A percentile compares a stretch with the other conserved stretches of the same genome.
Evolutionary conservation across 2,329 filamentous ascomycete genomes (phyloP).

Genomic region (Bimuria novae-zelandiae): DNA sequence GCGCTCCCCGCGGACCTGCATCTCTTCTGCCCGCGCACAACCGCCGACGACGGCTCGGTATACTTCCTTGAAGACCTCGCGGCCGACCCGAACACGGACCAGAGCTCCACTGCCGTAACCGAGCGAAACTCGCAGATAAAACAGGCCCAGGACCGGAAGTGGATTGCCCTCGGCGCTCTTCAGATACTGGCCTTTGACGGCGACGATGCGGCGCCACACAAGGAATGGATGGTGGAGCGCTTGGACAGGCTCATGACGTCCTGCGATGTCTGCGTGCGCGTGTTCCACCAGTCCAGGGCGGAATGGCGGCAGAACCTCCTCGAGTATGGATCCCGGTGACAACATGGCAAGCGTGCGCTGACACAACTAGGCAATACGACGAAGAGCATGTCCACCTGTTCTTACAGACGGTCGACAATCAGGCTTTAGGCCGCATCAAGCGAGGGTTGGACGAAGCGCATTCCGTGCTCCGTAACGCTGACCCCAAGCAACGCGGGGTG

Average conservation of each 20-base stretch:
- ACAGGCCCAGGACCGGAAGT: slow-evolving; percentile 48
- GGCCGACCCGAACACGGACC: slow-evolving; percentile 29
- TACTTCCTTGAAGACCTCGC: slow-evolving; percentile 54
- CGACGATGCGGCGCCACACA: slow-evolving; percentile 50
- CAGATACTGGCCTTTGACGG: slow-evolving; percentile 56
- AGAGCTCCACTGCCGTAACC: slow-evolving; percentile 29
- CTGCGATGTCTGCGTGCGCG: slow-evolving; percentile 56
- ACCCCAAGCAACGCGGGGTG: slow-evolving; percentile 57
- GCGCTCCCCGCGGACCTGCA: slow-evolving; percentile 47
- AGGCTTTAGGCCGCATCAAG: slow-evolving; percentile 52
- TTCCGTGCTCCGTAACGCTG: slow-evolving; percentile 48
- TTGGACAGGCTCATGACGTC: slow-evolving; percentile 49
- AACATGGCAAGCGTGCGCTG: slow-evolving; percentile 8
- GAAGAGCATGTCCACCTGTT: slow-evolving; percentile 52
- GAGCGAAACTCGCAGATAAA: slow-evolving; percentile 41
- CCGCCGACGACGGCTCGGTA: slow-evolving; percentile 35
- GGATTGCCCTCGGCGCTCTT: slow-evolving; percentile 48
- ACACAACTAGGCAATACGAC: slow-evolving; percentile 44
- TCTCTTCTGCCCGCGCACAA: slow-evolving; percentile 54
- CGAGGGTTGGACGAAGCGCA: slow-evolving; percentile 49
- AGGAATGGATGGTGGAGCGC: slow-evolving; percentile 47
- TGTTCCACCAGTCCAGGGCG: slow-evolving; percentile 52
- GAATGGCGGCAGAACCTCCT: slow-evolving; percentile 49
- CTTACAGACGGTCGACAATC: slow-evolving; percentile 50
- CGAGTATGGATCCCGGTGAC: slow-evolving; percentile 23